These are phyloP conservation scores for Phialocephala sp. DNA, from an alignment of 2,329 filamentous ascomycete genomes.

Conservation along the genomic window DNA sequence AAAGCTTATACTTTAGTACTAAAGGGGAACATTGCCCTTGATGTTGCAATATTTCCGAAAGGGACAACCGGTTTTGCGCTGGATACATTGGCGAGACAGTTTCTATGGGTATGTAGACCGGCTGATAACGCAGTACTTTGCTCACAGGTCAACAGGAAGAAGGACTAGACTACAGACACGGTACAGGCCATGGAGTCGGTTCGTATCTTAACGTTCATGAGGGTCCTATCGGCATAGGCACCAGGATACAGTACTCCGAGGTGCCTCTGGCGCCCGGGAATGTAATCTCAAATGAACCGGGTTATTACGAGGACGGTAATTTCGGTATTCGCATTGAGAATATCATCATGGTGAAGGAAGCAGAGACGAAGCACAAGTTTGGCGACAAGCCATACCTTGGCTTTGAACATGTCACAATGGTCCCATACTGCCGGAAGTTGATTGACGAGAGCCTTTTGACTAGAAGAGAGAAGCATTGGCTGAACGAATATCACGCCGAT, in stretches of 20 bases:
- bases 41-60: slow-evolving; percentile 88
- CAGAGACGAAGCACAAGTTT: slow-evolving; percentile 85
- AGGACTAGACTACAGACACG: slow-evolving; percentile 93
- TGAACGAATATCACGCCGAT: slow-evolving; percentile 84
- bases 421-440: slow-evolving; percentile 88
- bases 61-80: slow-evolving; percentile 93
- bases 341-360: slow-evolving; percentile 87
- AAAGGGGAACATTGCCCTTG: slow-evolving; percentile 91
- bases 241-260: slow-evolving; percentile 87
- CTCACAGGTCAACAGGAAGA: slow-evolving; percentile 54
- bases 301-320: slow-evolving; percentile 93
- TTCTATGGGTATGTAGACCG: slow-evolving; percentile 72
- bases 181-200: slow-evolving; percentile 94
- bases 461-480: slow-evolving; percentile 77
- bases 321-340: slow-evolving; percentile 98
- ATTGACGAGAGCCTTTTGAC: slow-evolving; percentile 79
- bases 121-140: neutral
- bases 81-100: slow-evolving; percentile 86
- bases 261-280: slow-evolving; percentile 90
- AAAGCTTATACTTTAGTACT: slow-evolving; percentile 93
- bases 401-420: slow-evolving; percentile 98
- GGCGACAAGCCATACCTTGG: slow-evolving; percentile 93
- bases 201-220: slow-evolving; percentile 97
- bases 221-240: slow-evolving; percentile 95
- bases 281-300: slow-evolving; percentile 94